Base-by-base conservation (phyloP, 306 rosid species). In the Quercus variabilis region DNA sequence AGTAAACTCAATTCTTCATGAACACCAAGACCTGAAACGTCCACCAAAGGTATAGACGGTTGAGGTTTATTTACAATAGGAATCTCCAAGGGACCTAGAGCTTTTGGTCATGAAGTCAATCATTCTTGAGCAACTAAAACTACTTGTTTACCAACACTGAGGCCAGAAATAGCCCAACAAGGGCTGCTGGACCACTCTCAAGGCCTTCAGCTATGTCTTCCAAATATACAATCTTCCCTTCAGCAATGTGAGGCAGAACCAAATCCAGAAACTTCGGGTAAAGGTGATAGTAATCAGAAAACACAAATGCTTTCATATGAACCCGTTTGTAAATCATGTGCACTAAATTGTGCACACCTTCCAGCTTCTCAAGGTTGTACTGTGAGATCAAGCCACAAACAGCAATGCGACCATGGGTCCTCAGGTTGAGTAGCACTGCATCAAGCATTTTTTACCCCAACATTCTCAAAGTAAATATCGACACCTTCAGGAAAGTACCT, bases 371-470 rank as follows among this genome's bases (percentile, higher is more conserved):
- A 19, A 81, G 85, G 33, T 81, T 78, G 88, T 81, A 85, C 76
- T 81, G 85, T 6, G 87, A 84, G 56, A 84, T 85, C 88, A 85
- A 74, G 57, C 88, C 88, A 62, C 88, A 77, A 20, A 43, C 55
- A 25, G 88, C 75, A 4, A 81, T 77, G 30, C 83, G 57, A 17
- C 83, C 85, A 21, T 74, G 26, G 4, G 5, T 4, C 35, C 46
- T 85, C 88, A 85, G 74, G 72, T 85, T 85, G 2, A 21, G 35
- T 30, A 77, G 75, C 64, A 81, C 88, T 9, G 85, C 85, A 77
- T 85, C 88, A 5, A 85, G 78, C 71, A 62, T 84, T 54, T 60
- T 74, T 41, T 41, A 85, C 83, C 43, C 88, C 88, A 58, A 81
- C 85, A 81, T 82, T 71, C n/a, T 78, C 84, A 68, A 38, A 81